Evolutionary conservation across 1,284 basidiomycete species (phyloP).

Genomic region (Fomitiporia mediterranea): DNA sequence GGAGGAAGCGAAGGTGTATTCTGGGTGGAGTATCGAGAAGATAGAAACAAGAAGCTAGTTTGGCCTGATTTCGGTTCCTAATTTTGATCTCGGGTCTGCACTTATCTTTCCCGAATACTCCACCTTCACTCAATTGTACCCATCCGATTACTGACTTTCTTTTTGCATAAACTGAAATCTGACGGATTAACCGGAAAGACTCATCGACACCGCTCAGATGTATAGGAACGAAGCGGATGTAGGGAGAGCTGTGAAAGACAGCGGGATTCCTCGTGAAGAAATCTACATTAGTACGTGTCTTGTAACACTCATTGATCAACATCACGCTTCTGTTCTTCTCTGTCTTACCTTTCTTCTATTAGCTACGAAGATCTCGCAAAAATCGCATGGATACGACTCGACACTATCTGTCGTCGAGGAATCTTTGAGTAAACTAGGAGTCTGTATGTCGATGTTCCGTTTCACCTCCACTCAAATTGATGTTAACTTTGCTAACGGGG

Average conservation of each 20-base stretch:
- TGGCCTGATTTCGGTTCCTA: too few relatives aligned
- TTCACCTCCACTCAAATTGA: not conserved
- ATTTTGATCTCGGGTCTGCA: too few relatives aligned
- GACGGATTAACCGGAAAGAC: too few relatives aligned
- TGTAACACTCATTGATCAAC: not conserved
- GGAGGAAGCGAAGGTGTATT: too few relatives aligned
- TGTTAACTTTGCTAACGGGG: not conserved
- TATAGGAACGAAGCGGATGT: constrained; percentile 55
- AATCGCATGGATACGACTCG: constrained; percentile 34
- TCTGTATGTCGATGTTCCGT: constrained; percentile 29
- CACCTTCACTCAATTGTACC: too few relatives aligned
- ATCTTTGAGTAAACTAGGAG: constrained; percentile 37
- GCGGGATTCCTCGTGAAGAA: constrained; percentile 37
- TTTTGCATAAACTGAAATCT: too few relatives aligned
- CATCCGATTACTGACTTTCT: too few relatives aligned
- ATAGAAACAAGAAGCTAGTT: too few relatives aligned
- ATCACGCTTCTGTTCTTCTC: not conserved
- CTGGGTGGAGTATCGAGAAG: too few relatives aligned
- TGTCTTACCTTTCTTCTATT: constrained; percentile 22
- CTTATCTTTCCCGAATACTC: too few relatives aligned
- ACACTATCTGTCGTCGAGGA: constrained; percentile 35
- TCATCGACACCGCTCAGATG: constrained; percentile 41
- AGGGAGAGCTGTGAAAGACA: constrained; percentile 39
- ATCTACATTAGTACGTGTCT: constrained; percentile 42
- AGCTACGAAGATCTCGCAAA: constrained; percentile 44